Percentiles rank a stretch among this genome's conserved stretches.
phyloP scores from a whole-genome alignment of 2,329 filamentous ascomycete genomes.

The Dothistroma pini region DNA sequence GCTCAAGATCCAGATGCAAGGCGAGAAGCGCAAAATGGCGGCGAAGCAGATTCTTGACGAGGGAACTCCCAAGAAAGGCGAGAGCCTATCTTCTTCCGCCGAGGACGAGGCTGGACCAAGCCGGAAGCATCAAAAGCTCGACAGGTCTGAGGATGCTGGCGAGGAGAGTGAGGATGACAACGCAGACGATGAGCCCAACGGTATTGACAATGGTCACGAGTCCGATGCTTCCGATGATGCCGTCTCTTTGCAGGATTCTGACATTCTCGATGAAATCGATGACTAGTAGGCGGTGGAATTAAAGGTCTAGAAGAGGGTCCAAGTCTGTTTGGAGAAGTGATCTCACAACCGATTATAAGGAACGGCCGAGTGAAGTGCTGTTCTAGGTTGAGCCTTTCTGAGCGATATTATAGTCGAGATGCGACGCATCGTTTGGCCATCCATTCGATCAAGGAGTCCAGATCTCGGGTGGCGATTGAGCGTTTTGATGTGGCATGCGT shows the following conservation, averaged over 20 bases:
- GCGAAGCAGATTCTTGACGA: slow-evolving; percentile 7
- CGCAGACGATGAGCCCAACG: slow-evolving; percentile 11
- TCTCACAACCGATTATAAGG: neutral
- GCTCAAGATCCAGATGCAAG: slow-evolving; percentile 25
- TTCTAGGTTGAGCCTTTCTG: neutral
- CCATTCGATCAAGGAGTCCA: neutral
- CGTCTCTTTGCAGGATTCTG: slow-evolving; percentile 28
- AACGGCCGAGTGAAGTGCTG: neutral
- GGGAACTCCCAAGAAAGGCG: slow-evolving; percentile 1
- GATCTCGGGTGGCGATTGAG: neutral
- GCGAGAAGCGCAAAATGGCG: slow-evolving; percentile 21
- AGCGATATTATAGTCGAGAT: neutral
- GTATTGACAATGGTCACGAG: slow-evolving; percentile 16
- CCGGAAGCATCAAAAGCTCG: slow-evolving; percentile 18
- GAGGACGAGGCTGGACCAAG: slow-evolving; percentile 11
- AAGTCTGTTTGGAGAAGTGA: neutral
- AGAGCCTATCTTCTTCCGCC: neutral
- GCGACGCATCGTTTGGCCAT: neutral
- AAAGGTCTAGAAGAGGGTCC: neutral
- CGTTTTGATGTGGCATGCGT: neutral
- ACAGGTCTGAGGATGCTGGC: slow-evolving; percentile 1
- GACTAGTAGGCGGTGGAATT: slow-evolving; percentile 9
- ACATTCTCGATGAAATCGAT: slow-evolving; percentile 28
- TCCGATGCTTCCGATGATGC: slow-evolving; percentile 21
- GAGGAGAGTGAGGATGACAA: slow-evolving; percentile 13